Percentiles rank a stretch among this genome's conserved stretches.
Conservation (phyloP, 2,329 filamentous ascomycete genomes). For the Alternaria sp. region DNA sequence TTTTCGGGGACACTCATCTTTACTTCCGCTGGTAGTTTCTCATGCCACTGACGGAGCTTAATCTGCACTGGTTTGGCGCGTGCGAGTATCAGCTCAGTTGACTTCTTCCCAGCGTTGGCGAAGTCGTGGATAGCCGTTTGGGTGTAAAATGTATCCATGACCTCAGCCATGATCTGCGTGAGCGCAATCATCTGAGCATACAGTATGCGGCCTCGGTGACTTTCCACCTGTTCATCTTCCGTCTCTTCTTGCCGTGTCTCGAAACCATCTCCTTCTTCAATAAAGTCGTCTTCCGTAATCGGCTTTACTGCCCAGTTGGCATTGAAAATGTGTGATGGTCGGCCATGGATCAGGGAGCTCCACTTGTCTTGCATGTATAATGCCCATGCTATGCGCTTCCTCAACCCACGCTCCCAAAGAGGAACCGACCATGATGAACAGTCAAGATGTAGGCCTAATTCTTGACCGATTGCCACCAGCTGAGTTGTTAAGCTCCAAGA, state of each 20-base stretch:
- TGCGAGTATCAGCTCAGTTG: slow-evolving; percentile 76
- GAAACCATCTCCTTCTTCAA: slow-evolving; percentile 67
- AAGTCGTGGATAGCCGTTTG: slow-evolving; percentile 78
- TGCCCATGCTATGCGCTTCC: slow-evolving; percentile 89
- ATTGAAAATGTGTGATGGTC: slow-evolving; percentile 78
- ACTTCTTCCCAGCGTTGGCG: slow-evolving; percentile 71
- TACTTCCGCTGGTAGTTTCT: slow-evolving; percentile 68
- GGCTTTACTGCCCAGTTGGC: slow-evolving; percentile 79
- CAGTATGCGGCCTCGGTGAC: slow-evolving; percentile 73
- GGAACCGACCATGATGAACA: slow-evolving; percentile 89
- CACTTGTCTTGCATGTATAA: slow-evolving; percentile 96
- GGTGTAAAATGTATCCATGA: slow-evolving; percentile 84
- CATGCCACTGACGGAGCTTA: slow-evolving; percentile 84
- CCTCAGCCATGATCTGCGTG: slow-evolving; percentile 78
- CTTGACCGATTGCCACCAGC: slow-evolving; percentile 84
- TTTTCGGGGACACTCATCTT: slow-evolving; percentile 69
- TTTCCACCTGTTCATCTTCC: slow-evolving; percentile 69
- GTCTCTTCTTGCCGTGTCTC: slow-evolving; percentile 56
- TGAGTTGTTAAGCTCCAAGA: slow-evolving; percentile 89
- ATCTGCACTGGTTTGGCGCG: slow-evolving; percentile 84
- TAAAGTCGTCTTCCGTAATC: slow-evolving; percentile 74
- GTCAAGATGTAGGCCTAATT: slow-evolving; percentile 88
- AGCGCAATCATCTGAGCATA: slow-evolving; percentile 80
- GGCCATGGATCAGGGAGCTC: slow-evolving; percentile 84
- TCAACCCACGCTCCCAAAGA: slow-evolving; percentile 82